Conservation (phyloP, 768 basidiomycete genomes). For the Lactarius indigo region DNA sequence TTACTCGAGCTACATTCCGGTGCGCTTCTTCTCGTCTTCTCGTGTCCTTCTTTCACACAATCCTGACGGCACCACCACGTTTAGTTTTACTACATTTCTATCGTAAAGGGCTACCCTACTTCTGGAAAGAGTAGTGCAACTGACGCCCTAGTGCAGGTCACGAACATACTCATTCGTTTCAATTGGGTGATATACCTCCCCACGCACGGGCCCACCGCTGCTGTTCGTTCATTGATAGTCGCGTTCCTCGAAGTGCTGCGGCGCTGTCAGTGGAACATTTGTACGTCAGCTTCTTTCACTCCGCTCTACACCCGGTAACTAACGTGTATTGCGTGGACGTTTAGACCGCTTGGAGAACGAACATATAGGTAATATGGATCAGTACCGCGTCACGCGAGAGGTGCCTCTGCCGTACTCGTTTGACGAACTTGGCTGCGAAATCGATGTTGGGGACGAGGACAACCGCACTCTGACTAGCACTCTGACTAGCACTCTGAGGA, state of each 20-base stretch:
- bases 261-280: slow-evolving; percentile 90
- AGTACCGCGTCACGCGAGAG: slow-evolving; percentile 84
- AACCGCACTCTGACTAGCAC: slow-evolving; percentile 11
- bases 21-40: slow-evolving; percentile 32
- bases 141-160: slow-evolving; percentile 42
- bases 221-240: slow-evolving; percentile 61
- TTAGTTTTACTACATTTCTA: slow-evolving; percentile 75
- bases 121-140: not conserved
- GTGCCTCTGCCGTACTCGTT: slow-evolving; percentile 77
- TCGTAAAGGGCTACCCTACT: slow-evolving; percentile 43
- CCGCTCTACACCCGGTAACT: slow-evolving; percentile 2
- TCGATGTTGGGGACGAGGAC: slow-evolving; percentile 41
- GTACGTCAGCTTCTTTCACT: slow-evolving; percentile 41
- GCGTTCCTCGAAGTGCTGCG: slow-evolving; percentile 74
- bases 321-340: not conserved
- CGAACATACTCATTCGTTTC: slow-evolving; percentile 75
- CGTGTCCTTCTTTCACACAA: not conserved
- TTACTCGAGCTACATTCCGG: slow-evolving; percentile 60
- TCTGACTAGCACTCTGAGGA: not conserved
- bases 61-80: not conserved
- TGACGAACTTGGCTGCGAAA: slow-evolving; percentile 42
- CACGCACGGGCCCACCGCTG: slow-evolving; percentile 40
- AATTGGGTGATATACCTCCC: slow-evolving; percentile 81
- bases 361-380: slow-evolving; percentile 90
- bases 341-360: slow-evolving; percentile 84